Base-by-base conservation (phyloP, 441 rosid genomes). In the Pelargonium cotyledonis region DNA sequence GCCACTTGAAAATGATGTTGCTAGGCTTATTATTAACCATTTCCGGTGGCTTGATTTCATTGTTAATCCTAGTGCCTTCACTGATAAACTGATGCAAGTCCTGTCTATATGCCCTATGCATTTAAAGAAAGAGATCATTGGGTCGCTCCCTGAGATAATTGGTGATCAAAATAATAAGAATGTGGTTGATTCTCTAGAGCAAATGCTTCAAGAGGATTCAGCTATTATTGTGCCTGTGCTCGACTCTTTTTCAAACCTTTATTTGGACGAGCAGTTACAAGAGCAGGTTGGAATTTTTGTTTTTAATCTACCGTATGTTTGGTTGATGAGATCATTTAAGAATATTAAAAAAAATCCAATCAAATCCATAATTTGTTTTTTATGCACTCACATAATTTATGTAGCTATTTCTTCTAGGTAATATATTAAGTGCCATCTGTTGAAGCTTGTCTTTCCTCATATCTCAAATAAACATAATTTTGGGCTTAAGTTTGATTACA, bases 61-160 rank as follows among this genome's bases (percentile, higher is more conserved):
- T 11, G 86, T 82, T 49, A 84, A 85, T 66, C 84, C 90, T 7
- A 58, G 55, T 71, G 79, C 80, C 47, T 89, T 91, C 63, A 68
- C 81, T 6, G 88, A 85, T 62, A 91, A 83, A 68, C 73, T 91
- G 73, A 86, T 87, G 96, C 82, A 88, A 82, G 82, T 91, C 68
- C 77, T 91, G 19, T 85, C 87, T 7, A 81, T 91, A 63, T 88
- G 82, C 68, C 97, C 96, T 38, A 35, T 72, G 35, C 82, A 85
- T 65, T 83, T 88, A 66, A 91, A 88, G 84, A 86, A 85, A 63
- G 97, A 91, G 84, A 86, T 91, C 14, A 85, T 89, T 60, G 97
- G 97, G 57, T 91, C 97, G 0, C 82, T 91, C 79, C 96, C 97
- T 1, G 96, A 91, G 85, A 89, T 91, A 70, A 81, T 91, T 7